phyloP scores from a whole-genome alignment of 495 filamentous ascomycete species.

The Penicillium samsonianum region DNA sequence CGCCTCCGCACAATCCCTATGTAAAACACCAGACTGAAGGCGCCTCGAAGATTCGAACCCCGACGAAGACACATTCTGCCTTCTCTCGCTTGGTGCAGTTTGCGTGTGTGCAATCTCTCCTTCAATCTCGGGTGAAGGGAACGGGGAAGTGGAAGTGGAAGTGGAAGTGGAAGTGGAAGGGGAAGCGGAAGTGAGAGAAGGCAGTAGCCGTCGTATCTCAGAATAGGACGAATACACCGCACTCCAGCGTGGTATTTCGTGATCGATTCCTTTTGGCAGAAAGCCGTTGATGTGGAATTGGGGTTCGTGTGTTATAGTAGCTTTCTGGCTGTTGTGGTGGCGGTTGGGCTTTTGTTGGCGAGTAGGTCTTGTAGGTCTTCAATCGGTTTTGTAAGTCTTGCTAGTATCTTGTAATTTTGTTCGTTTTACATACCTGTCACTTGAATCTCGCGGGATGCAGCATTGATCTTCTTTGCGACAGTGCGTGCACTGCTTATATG shows the following conservation, averaged over 20 bases:
- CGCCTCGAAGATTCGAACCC: neutral
- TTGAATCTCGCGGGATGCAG: conserved; percentile 17
- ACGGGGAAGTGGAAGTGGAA: neutral
- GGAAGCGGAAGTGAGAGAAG: conserved; percentile 2
- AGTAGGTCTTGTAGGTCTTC: neutral
- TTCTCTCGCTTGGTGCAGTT: neutral
- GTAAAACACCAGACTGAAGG: neutral
- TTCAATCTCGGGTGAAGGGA: conserved; percentile 9
- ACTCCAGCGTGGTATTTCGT: conserved; percentile 9
- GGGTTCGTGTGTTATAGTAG: neutral
- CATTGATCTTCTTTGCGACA: conserved; percentile 16
- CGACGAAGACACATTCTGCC: neutral
- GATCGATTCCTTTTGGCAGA: neutral
- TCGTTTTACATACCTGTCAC: conserved; percentile 8
- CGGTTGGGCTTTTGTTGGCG: neutral
- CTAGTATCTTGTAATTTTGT: neutral
- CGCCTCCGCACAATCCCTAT: neutral
- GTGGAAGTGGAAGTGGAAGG: neutral
- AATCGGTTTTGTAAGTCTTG: neutral
- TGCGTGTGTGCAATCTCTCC: neutral
- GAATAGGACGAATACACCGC: conserved; percentile 5
- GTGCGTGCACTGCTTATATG: conserved; percentile 16
- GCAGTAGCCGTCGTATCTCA: conserved; percentile 15
- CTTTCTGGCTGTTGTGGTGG: neutral
- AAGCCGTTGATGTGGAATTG: neutral